phyloP scores from a whole-genome alignment of 495 filamentous ascomycete genomes.

The Penicillium coffeae region DNA sequence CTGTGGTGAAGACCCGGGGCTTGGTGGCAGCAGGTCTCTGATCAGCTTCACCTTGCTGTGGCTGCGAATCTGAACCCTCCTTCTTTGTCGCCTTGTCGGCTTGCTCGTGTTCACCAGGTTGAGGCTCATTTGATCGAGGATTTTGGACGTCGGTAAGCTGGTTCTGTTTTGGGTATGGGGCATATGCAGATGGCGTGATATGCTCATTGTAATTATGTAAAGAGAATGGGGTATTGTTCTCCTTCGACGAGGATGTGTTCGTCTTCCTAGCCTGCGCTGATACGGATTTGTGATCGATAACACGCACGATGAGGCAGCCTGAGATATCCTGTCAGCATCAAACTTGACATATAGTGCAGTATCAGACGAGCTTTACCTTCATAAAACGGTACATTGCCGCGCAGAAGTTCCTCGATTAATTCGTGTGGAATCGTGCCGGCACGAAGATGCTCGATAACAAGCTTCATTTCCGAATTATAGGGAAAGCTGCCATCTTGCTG shows the following conservation, averaged over 20 bases:
- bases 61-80: slow-evolving; percentile 33
- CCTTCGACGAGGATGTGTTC: slow-evolving; percentile 47
- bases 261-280: slow-evolving; percentile 54
- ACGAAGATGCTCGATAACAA: slow-evolving; percentile 74
- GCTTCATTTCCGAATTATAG: slow-evolving; percentile 86
- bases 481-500: slow-evolving; percentile 87
- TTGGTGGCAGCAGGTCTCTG: slow-evolving; percentile 49
- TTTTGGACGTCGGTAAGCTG: slow-evolving; percentile 36
- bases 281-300: slow-evolving; percentile 76
- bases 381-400: slow-evolving; percentile 74
- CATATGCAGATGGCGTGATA: slow-evolving; percentile 82
- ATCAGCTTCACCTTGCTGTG: slow-evolving; percentile 46
- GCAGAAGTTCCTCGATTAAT: slow-evolving; percentile 65
- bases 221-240: slow-evolving; percentile 68
- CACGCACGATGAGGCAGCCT: slow-evolving; percentile 89
- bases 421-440: slow-evolving; percentile 66
- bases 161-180: slow-evolving; percentile 69
- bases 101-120: slow-evolving; percentile 9
- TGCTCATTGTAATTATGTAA: slow-evolving; percentile 87
- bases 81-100: slow-evolving; percentile 22
- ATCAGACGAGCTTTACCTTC: slow-evolving; percentile 54
- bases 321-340: neutral
- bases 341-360: neutral
- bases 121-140: slow-evolving; percentile 24
- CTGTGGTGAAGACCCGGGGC: slow-evolving; percentile 67